Evolutionary conservation across 306 rosid genomes (phyloP), one percentile per base, ranked within the genome.

Genomic region (Prinsepia uniflora): DNA sequence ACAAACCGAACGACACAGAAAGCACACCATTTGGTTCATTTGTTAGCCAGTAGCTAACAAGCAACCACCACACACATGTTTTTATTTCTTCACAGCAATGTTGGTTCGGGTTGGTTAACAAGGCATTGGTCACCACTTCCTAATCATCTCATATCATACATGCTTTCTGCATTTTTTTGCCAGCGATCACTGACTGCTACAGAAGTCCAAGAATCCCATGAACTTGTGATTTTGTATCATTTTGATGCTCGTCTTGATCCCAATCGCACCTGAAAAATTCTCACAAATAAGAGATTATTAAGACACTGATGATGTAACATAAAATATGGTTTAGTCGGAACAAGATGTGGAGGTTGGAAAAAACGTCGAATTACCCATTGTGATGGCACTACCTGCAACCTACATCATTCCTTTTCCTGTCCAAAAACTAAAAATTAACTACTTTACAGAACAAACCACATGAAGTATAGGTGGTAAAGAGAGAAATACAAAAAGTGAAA

Each of bases 201-300:
- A 92, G 70, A 93, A 90, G 6, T 77, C 88, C 56, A 93, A 72
- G 76, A 93, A 87, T 72, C 98, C 97, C 87, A 93, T 85, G 67
- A 93, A 93, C 77, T 93, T 94, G n/a, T 89, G 92, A 47, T 87
- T 81, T 45, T 67, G 14, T 64, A 88, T 88, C 97, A 93, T 93
- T 17, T 63, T 49, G 36, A 90, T 54, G 81, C 90, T 90, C 39
- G 68, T 77, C 20, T 82, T 86, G 63, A 81, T 65, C 67, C 96
- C 96, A 40, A 89, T 46, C 2, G 90, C 83, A 73, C 97, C 97
- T 93, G 90, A 43, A 59, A 66, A 13, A 20, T 54, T 13, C 10
- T 10, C 43, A 10, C 8, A 57, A 65, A 2, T 5, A 13, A 47
- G 47, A 8, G 10, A 36, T 1, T 2, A 50, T 7, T 7, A 8